These are phyloP conservation scores for Datisca glomerata DNA, from an alignment of 306 rosid species.

Conservation along the genomic window DNA sequence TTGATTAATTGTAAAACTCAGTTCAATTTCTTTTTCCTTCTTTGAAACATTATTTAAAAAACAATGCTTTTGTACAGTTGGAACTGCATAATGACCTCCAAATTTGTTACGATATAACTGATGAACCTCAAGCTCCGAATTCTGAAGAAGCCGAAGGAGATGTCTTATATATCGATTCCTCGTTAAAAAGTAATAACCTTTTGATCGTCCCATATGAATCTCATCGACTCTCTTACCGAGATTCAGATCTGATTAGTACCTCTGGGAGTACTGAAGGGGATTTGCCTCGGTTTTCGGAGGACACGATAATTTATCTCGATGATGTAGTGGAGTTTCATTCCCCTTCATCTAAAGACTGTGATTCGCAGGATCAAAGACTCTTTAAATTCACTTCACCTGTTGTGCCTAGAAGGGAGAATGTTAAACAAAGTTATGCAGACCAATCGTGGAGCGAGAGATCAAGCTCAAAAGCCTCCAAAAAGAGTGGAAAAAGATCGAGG, in stretches of 20 bases:
- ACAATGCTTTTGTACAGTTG: conserved; percentile 15
- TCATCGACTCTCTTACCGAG: not conserved
- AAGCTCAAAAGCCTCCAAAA: conserved; percentile 21
- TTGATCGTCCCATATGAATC: not conserved
- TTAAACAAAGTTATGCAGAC: conserved; percentile 6
- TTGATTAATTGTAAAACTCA: not conserved
- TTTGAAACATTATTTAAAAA: not conserved
- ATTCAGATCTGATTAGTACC: conserved; percentile 4
- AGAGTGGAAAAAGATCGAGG: conserved; percentile 35
- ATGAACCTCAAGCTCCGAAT: conserved; percentile 19
- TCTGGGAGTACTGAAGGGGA: conserved; percentile 18
- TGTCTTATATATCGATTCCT: conserved; percentile 13
- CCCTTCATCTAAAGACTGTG: conserved; percentile 18
- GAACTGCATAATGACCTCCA: conserved; percentile 16
- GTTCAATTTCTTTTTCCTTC: not conserved
- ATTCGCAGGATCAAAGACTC: conserved; percentile 36
- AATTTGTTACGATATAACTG: conserved; percentile 8
- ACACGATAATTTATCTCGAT: conserved; percentile 27
- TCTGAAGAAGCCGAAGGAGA: conserved; percentile 20
- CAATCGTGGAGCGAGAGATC: conserved; percentile 27
- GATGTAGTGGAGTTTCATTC: conserved; percentile 40
- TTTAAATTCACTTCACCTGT: conserved; percentile 33
- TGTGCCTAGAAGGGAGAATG: conserved; percentile 9
- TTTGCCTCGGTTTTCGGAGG: conserved; percentile 17
- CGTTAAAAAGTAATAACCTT: not conserved